Percentiles rank a stretch among this genome's conserved stretches.
phyloP scores from a whole-genome alignment of 2,329 filamentous ascomycete species.

The Juglanconis sp. region DNA sequence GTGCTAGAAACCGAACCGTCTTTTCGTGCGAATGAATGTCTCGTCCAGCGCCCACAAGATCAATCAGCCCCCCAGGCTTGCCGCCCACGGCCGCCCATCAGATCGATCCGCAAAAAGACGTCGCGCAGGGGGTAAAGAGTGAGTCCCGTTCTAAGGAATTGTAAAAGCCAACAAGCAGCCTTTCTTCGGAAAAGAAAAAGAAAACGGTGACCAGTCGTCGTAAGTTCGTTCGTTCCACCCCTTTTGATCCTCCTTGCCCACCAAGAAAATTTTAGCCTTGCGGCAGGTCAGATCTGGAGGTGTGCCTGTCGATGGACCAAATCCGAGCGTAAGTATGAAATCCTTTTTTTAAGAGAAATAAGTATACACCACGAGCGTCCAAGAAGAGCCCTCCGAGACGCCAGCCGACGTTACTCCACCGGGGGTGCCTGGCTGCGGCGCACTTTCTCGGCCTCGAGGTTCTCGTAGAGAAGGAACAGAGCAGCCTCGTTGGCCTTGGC shows the following conservation, averaged over 20 bases:
- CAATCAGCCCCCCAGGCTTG: neutral
- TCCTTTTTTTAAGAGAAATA: constrained; percentile 19
- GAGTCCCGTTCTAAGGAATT: constrained; percentile 31
- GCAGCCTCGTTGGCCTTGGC: constrained; percentile 93
- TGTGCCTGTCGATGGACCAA: constrained; percentile 45
- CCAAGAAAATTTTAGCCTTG: constrained; percentile 53
- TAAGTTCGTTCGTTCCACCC: constrained; percentile 39
- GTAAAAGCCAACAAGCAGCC: constrained; percentile 30
- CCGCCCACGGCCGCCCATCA: constrained; percentile 10
- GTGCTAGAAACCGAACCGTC: constrained; percentile 1
- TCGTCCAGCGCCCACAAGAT: constrained; percentile 16
- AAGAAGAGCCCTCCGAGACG: constrained; percentile 12
- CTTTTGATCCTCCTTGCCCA: constrained; percentile 37
- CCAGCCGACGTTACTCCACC: constrained; percentile 41
- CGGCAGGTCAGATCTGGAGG: constrained; percentile 61
- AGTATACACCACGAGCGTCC: constrained; percentile 16
- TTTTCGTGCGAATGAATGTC: constrained; percentile 15
- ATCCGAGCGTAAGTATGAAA: constrained; percentile 45
- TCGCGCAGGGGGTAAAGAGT: constrained; percentile 29
- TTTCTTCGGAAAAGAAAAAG: constrained; percentile 28
- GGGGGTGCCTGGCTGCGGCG: constrained; percentile 77
- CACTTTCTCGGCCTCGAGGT: constrained; percentile 98
- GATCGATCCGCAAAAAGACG: constrained; percentile 19
- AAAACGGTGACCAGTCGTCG: constrained; percentile 27
- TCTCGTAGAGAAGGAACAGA: constrained; percentile 95